Evolutionary conservation across 768 basidiomycete genomes (phyloP), one percentile per base, ranked within the genome.

Genomic region (Auricularia sp.): DNA sequence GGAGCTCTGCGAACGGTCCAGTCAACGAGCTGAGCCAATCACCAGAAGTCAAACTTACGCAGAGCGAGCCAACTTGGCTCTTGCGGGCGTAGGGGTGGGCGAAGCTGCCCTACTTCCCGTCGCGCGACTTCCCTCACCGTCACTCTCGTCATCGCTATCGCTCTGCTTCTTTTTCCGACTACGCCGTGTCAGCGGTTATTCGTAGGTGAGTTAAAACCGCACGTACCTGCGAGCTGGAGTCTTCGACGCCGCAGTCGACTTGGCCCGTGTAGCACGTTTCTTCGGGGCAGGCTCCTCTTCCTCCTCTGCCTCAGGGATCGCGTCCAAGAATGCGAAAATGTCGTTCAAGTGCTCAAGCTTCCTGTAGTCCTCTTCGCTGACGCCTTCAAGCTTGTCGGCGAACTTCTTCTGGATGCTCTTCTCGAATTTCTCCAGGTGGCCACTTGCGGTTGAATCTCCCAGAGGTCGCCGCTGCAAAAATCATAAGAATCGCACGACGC

Each of bases 371-470:
- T 83, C 87, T 70, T 90, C 88, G 65, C 80, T 84, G 72, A 91
- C 87, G 65, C 81, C 81, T 66, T 86, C 84, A 12, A 93, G 76
- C 68, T 88, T 85, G 63, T 83, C 80, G 43, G 84, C 83, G 67
- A 86, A 93, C 69, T 84, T 86, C 78, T 91, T 93, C 61, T 76
- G 73, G 53, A 97, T 77, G 3, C 77, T 66, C 0, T 79, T 72
- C 36, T 90, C 85, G 70, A 96, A 94, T 66, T 85, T 86, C 29
- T 74, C 76, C 61, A 96, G 78, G 0, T 91, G 86, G 66, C 87
- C 93, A 53, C 82, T 84, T 14, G 87, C 74, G 65, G 81, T 69
- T 59, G 79, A 75, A 77, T 95, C 79, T 64, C 81, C 72, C 71
- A 83, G 66, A 0, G 86, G 86, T 21, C 84, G 84, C 53, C 81